A percentile compares a stretch with the other conserved stretches of the same genome.
These are phyloP conservation scores for Caryocar brasiliense DNA, from an alignment of 441 rosid genomes.

Conservation along the genomic window DNA sequence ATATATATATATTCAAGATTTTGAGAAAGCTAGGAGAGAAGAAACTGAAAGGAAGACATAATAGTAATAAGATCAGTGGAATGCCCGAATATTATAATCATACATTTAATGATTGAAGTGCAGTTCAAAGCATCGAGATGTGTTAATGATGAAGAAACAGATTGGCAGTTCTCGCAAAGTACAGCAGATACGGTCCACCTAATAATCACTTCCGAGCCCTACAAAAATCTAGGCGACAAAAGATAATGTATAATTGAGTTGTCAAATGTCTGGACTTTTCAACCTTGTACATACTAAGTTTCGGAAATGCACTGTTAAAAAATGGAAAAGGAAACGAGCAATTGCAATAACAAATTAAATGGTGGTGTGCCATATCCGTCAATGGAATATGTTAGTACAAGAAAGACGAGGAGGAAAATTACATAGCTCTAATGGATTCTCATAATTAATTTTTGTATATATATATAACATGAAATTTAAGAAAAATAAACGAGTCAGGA, in stretches of 20 bases:
- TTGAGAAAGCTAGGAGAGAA: slow-evolving; percentile 1
- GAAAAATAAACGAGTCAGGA: too few relatives aligned
- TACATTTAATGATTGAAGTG: slow-evolving; percentile 23
- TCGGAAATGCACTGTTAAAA: not conserved
- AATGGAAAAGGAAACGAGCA: not conserved
- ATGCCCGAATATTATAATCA: slow-evolving; percentile 10
- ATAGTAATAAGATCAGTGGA: slow-evolving; percentile 10
- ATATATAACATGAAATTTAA: too few relatives aligned
- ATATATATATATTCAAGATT: slow-evolving; percentile 5
- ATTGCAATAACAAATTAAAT: too few relatives aligned
- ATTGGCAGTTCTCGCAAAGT: slow-evolving; percentile 23
- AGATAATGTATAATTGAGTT: not conserved
- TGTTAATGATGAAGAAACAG: slow-evolving; percentile 21
- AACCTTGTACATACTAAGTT: slow-evolving; percentile 12
- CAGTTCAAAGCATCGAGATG: slow-evolving; percentile 26
- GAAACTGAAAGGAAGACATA: slow-evolving; percentile 8
- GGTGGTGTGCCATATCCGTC: too few relatives aligned
- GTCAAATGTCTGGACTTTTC: not conserved
- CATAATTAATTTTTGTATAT: too few relatives aligned
- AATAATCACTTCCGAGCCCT: slow-evolving; percentile 16
- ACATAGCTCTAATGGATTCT: too few relatives aligned
- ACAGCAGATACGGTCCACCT: slow-evolving; percentile 26
- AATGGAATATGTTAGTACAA: too few relatives aligned
- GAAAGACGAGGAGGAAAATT: too few relatives aligned
- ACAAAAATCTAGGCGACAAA: slow-evolving; percentile 8